Evolutionary conservation across 2,329 filamentous ascomycete species (phyloP).

Genomic region (Penicillium sclerotigenum): DNA sequence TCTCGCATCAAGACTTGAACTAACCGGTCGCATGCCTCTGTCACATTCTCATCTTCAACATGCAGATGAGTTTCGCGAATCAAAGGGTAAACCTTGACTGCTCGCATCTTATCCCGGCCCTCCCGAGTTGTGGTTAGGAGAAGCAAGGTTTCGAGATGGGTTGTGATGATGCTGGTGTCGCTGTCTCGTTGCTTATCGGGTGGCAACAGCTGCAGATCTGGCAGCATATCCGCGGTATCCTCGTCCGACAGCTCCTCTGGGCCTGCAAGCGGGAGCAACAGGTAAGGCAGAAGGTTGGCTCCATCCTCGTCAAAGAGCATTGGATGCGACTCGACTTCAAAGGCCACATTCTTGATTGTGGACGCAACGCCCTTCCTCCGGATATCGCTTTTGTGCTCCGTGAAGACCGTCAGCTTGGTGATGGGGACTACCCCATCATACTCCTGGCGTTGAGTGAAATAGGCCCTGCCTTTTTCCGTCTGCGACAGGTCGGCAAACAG

Average conservation of each 20-base stretch:
- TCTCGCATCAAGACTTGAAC: constrained; percentile 87
- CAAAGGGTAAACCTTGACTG: constrained; percentile 82
- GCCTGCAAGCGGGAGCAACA: constrained; percentile 83
- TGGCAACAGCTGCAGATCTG: constrained; percentile 83
- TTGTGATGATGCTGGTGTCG: constrained; percentile 73
- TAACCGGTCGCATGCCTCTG: constrained; percentile 80
- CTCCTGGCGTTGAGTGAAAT: constrained; percentile 69
- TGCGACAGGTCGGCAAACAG: constrained; percentile 91
- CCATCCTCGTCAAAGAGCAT: constrained; percentile 67
- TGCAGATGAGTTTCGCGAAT: constrained; percentile 79
- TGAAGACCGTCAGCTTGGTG: constrained; percentile 90
- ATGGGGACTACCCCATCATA: constrained; percentile 85
- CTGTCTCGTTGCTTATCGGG: constrained; percentile 84
- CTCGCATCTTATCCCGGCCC: constrained; percentile 70
- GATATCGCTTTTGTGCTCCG: constrained; percentile 79
- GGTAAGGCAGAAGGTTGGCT: constrained; percentile 80
- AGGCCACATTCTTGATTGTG: constrained; percentile 90
- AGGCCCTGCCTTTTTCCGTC: constrained; percentile 68
- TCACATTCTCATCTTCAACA: constrained; percentile 73
- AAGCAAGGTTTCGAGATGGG: constrained; percentile 83
- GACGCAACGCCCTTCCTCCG: constrained; percentile 91
- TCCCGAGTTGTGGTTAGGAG: constrained; percentile 74
- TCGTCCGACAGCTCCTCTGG: constrained; percentile 85
- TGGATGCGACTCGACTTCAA: constrained; percentile 71
- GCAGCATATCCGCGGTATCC: constrained; percentile 79